Conservation (phyloP, 495 filamentous ascomycete genomes). For the Achaetomiella virescens region DNA sequence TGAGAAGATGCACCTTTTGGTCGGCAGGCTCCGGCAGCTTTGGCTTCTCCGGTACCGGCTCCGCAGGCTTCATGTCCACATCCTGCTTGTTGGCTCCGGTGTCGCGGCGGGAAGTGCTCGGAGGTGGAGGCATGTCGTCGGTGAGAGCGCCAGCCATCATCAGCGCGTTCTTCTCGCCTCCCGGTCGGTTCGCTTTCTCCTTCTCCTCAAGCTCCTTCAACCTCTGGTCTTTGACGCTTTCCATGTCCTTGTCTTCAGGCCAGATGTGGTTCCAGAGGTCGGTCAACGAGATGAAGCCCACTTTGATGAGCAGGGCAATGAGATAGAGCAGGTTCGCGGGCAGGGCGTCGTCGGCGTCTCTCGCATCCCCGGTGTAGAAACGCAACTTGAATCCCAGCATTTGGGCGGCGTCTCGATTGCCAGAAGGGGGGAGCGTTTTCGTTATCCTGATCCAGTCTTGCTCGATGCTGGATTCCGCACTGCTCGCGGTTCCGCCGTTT, state of each 20-base stretch:
- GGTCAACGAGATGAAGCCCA: conserved; percentile 91
- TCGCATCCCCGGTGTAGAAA: conserved; percentile 76
- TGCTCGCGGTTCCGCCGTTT: conserved; percentile 35
- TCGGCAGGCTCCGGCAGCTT: conserved; percentile 75
- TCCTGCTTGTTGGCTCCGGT: conserved; percentile 40
- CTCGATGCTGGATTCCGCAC: conserved; percentile 46
- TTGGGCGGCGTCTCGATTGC: conserved; percentile 87
- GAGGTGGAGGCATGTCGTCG: conserved; percentile 55
- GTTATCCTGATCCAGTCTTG: conserved; percentile 70
- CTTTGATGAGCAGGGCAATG: conserved; percentile 86
- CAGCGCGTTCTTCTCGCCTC: conserved; percentile 72
- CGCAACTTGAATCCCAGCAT: conserved; percentile 95
- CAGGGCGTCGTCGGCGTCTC: conserved; percentile 57
- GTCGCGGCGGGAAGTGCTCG: conserved; percentile 30
- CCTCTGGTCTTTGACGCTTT: conserved; percentile 55
- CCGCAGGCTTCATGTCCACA: conserved; percentile 40
- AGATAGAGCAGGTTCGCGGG: conserved; percentile 90
- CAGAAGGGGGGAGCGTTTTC: conserved; percentile 70
- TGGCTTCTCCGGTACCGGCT: conserved; percentile 50
- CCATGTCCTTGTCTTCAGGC: conserved; percentile 78
- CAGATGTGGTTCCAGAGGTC: conserved; percentile 92
- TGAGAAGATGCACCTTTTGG: conserved; percentile 79
- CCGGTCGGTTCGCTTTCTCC: conserved; percentile 57
- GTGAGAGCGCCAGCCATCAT: conserved; percentile 80
- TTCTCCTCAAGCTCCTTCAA: conserved; percentile 74